Percentiles rank a stretch among this genome's conserved stretches.
phyloP scores from a whole-genome alignment of 2,329 filamentous ascomycete species.

The Xylariomycetidae sp. region DNA sequence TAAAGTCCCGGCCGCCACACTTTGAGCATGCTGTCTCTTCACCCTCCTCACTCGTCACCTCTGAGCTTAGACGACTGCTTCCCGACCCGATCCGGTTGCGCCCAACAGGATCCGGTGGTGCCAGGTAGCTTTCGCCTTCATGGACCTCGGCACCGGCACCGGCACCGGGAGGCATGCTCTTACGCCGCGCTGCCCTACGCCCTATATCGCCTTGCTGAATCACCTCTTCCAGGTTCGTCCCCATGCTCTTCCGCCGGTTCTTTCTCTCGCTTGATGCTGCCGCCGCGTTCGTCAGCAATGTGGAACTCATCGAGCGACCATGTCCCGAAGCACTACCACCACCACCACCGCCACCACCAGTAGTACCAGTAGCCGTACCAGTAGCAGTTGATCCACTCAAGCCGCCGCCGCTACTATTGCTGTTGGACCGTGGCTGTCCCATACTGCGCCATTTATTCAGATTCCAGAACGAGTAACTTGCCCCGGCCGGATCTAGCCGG shows the following conservation, averaged over 20 bases:
- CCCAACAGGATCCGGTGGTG: slow-evolving; percentile 8
- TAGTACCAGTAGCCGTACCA: not conserved
- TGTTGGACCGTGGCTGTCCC: slow-evolving; percentile 7
- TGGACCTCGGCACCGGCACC: slow-evolving; percentile 9
- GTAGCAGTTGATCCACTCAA: not conserved
- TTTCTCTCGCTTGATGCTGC: slow-evolving; percentile 4
- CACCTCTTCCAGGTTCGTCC: slow-evolving; percentile 3
- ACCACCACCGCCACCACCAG: not conserved
- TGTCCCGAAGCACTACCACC: slow-evolving; percentile 5
- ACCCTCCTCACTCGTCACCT: slow-evolving; percentile 43
- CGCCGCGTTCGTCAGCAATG: slow-evolving; percentile 6
- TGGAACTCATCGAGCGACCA: slow-evolving; percentile 10
- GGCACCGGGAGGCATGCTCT: slow-evolving; percentile 12
- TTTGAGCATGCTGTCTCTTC: slow-evolving; percentile 49
- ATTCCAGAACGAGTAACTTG: slow-evolving; percentile 53
- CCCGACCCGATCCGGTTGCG: slow-evolving; percentile 32
- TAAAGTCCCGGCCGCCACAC: slow-evolving; percentile 60
- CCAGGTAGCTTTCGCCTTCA: slow-evolving; percentile 5
- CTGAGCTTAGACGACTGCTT: slow-evolving; percentile 55
- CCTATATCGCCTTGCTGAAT: slow-evolving; percentile 2
- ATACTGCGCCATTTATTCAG: slow-evolving; percentile 47
- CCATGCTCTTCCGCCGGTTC: slow-evolving; percentile 15
- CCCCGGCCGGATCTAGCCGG: slow-evolving; percentile 33
- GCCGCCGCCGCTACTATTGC: not conserved
- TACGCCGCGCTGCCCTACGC: slow-evolving; percentile 14